phyloP scores from a whole-genome alignment of 2,329 filamentous ascomycete species.

The Xylaria sp. region DNA sequence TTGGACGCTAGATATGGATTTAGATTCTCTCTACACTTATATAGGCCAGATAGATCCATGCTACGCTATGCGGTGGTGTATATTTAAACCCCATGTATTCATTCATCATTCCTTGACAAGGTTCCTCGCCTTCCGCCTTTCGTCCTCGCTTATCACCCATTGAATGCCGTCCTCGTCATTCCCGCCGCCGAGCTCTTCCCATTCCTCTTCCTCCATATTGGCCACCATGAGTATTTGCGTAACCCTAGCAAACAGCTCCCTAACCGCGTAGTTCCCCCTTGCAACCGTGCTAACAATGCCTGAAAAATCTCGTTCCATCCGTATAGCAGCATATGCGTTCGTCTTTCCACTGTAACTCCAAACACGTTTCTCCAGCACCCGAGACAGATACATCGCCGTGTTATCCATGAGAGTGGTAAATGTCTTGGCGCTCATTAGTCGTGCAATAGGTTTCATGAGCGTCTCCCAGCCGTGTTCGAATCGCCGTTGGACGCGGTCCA shows the following conservation, averaged over 20 bases:
- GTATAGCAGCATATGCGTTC: constrained; percentile 73
- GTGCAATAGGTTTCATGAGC: constrained; percentile 80
- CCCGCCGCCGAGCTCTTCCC: constrained; percentile 63
- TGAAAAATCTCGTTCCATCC: constrained; percentile 72
- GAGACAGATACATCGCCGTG: constrained; percentile 74
- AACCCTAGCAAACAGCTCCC: constrained; percentile 68
- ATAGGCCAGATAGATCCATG: constrained; percentile 8
- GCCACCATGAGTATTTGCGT: constrained; percentile 72
- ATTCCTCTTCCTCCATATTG: constrained; percentile 83
- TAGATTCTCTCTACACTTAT: constrained; percentile 1
- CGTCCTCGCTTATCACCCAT: constrained; percentile 64
- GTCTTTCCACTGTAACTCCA: constrained; percentile 78
- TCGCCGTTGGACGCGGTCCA: constrained; percentile 73
- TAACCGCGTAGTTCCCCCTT: constrained; percentile 65
- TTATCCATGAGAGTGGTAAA: constrained; percentile 76
- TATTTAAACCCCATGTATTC: constrained; percentile 7
- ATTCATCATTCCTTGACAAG: constrained; percentile 49
- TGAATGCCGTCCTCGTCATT: constrained; percentile 59
- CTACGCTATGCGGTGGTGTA: constrained; percentile 9
- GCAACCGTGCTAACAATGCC: constrained; percentile 65
- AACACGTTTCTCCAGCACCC: constrained; percentile 83
- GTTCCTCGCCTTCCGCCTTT: constrained; percentile 64
- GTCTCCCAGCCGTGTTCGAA: constrained; percentile 87
- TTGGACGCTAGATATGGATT: no score
- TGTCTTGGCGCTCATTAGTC: constrained; percentile 77